Evolutionary conservation across 768 basidiomycete genomes (phyloP).

Genomic region (Phanerochaete carnosa): DNA sequence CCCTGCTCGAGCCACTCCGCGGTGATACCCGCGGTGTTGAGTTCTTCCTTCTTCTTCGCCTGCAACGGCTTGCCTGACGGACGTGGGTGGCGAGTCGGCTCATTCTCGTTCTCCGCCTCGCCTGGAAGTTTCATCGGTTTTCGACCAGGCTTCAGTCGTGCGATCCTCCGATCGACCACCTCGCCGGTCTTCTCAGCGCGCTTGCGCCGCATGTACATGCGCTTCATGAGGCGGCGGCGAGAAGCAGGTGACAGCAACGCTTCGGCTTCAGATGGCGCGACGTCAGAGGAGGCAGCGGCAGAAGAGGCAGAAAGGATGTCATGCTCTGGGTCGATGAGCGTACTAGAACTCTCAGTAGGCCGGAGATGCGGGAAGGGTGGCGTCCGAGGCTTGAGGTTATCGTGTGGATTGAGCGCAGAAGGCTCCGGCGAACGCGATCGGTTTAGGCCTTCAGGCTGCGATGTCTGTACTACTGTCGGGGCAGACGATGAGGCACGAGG

Average conservation of each 20-base stretch:
- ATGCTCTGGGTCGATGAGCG: neutral
- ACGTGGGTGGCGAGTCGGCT: conserved; percentile 16
- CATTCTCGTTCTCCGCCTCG: conserved; percentile 14
- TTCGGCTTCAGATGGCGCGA: conserved; percentile 5
- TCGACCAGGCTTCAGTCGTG: conserved; percentile 39
- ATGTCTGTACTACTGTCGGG: neutral
- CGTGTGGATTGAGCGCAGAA: neutral
- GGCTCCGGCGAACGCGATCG: neutral
- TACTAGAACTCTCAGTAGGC: neutral
- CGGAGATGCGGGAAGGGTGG: conserved; percentile 1
- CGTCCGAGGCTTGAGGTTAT: conserved; percentile 4
- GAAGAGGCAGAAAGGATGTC: conserved; percentile 9
- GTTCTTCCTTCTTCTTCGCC: conserved; percentile 40
- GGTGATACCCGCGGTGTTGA: conserved; percentile 44
- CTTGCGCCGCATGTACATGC: conserved; percentile 71
- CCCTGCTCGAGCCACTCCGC: conserved; percentile 36
- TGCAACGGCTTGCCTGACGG: conserved; percentile 40
- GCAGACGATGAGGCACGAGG: conserved; percentile 1
- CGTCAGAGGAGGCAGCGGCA: conserved; percentile 3
- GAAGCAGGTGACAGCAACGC: conserved; percentile 41
- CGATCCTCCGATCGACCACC: conserved; percentile 24
- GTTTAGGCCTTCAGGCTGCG: neutral
- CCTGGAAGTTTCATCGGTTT: conserved; percentile 19
- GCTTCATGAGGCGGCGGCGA: conserved; percentile 55
- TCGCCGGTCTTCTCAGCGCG: conserved; percentile 48